Percentiles rank a stretch among this genome's conserved stretches.
Conservation (phyloP, 1,139 yeast species). For the Arxiozyma telluris region DNA sequence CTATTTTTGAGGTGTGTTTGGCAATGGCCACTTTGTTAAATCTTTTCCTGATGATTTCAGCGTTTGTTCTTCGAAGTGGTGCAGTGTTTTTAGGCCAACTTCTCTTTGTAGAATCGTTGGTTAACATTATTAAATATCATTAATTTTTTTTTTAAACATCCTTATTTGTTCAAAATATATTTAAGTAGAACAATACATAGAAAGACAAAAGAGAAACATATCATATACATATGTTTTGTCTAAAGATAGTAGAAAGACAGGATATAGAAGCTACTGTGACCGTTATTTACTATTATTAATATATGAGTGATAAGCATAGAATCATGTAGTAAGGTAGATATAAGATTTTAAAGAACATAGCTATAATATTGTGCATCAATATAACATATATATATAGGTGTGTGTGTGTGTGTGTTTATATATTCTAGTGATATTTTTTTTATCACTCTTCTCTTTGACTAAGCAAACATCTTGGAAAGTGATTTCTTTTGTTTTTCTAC, state of each 20-base stretch:
- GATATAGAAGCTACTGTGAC: neutral
- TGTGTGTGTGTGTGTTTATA: neutral
- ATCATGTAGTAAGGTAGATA: neutral
- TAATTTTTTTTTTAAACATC: too few relatives aligned
- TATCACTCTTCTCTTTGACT: neutral
- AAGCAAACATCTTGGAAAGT: slow-evolving; percentile 64
- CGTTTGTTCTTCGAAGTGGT: too few relatives aligned
- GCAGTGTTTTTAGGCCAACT: too few relatives aligned
- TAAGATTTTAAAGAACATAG: too few relatives aligned
- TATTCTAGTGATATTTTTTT: neutral
- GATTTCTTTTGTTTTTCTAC: slow-evolving; percentile 73
- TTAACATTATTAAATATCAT: too few relatives aligned
- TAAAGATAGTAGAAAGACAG: neutral
- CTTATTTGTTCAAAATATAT: neutral
- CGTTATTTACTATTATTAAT: too few relatives aligned
- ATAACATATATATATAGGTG: neutral
- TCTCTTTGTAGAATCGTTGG: neutral
- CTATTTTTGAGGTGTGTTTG: neutral
- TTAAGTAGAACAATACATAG: neutral
- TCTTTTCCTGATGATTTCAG: neutral
- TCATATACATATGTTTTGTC: too few relatives aligned
- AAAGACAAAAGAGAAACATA: too few relatives aligned
- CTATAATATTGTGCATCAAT: neutral
- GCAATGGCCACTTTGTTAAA: too few relatives aligned
- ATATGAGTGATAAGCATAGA: too few relatives aligned